Evolutionary conservation across 495 filamentous ascomycete species (phyloP), one percentile per base, ranked within the genome.

Genomic region (Halenospora varia): DNA sequence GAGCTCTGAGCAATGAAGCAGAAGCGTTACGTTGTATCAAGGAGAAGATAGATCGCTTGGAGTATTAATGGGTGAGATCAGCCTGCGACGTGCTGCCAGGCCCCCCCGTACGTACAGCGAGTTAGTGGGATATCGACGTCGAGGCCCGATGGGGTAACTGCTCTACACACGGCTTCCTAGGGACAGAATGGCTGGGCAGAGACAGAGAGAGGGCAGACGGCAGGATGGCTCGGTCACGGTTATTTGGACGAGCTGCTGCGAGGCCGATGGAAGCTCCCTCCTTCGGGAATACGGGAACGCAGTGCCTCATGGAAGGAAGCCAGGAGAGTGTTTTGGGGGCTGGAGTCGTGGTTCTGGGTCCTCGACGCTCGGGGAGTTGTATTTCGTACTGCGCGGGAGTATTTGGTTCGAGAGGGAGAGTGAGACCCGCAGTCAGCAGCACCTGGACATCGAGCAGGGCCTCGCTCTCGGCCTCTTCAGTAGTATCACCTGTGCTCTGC

Each of bases 11-110:
- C 19, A 25, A 3, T 13, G 10, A 25, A 24, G 22, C 2, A 49
- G 47, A 46, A 17, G 47, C 47, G 47, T 49, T 49, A 49, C 47
- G 47, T 49, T 23, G 47, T 49, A 49, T 25, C 10, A 6, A 45
- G 42, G 13, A 45, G 47, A 49, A 20, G 19, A 23, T 6, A 49
- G 22, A 6, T 49, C 47, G 47, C 47, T 25, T 49, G 47, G 47
- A 25, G 42, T 45, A 49, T 24, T 25, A 49, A 10, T 25, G 47
- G 20, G 25, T 24, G 23, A 49, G 47, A 49, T 49, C 47, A 49
- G 47, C 47, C 47, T 49, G 23, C 20, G 47, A 49, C 19, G 47
- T 49, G 47, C 47, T 24, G 23, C 19, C 20, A 47, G 8, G 8
- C 47, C 10, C 10, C 47, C 47, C 47, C 3, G 47, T 25, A 45